Evolutionary conservation across 305 asterid genomes (phyloP).

Genomic region (Coffea humblotiana): DNA sequence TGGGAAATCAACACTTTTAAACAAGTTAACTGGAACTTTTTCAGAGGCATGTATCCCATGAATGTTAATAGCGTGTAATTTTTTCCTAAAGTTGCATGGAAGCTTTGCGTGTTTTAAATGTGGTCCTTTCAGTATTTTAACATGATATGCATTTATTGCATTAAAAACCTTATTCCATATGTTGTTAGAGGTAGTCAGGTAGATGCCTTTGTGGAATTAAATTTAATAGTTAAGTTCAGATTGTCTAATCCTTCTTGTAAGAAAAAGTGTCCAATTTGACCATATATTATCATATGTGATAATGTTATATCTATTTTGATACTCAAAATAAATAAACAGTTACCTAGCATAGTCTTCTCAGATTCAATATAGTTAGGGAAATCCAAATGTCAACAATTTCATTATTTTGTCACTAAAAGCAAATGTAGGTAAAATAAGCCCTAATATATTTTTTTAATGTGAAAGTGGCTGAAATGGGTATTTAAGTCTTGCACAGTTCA

Average conservation of each 20-base stretch:
- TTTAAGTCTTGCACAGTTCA: neutral
- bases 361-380: neutral
- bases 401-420: neutral
- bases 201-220: neutral
- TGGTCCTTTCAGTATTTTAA: neutral
- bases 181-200: neutral
- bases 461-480: neutral
- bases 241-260: neutral
- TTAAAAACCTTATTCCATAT: neutral
- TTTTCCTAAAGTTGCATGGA: too few relatives aligned
- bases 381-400: too few relatives aligned
- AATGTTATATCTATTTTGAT: neutral
- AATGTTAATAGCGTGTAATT: neutral
- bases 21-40: constrained; percentile 92
- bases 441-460: neutral
- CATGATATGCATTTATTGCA: neutral
- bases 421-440: neutral
- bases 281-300: neutral
- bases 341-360: neutral
- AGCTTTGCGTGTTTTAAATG: neutral
- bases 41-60: constrained; percentile 66
- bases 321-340: neutral
- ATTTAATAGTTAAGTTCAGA: neutral
- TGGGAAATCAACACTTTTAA: constrained; percentile 90
- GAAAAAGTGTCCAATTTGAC: neutral